Evolutionary conservation across 2,329 filamentous ascomycete species (phyloP).

Genomic region (Allantophomopsis cytisporea): DNA sequence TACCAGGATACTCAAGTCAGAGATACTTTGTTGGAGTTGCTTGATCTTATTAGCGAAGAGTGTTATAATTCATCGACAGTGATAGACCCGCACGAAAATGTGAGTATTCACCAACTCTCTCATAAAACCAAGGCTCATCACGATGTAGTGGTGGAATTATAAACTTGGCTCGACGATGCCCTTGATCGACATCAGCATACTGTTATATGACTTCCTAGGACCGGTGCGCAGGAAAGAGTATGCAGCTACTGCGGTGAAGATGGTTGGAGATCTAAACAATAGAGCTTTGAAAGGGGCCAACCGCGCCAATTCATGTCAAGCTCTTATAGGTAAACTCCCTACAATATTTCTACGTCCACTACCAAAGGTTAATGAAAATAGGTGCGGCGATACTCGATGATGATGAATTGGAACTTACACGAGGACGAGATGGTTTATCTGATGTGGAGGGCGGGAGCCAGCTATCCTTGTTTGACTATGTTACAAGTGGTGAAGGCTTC

Average conservation of each 20-base stretch:
- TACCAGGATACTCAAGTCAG: too few relatives aligned
- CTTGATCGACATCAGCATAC: conserved; percentile 6
- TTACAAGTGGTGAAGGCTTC: conserved; percentile 6
- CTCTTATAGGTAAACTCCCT: neutral
- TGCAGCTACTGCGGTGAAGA: conserved; percentile 1
- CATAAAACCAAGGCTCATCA: conserved; percentile 2
- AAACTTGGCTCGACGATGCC: conserved; percentile 7
- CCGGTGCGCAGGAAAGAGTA: conserved; percentile 4
- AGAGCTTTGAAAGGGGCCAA: too few relatives aligned
- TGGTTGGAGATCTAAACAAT: too few relatives aligned
- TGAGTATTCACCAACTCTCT: too few relatives aligned
- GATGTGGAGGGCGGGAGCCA: conserved; percentile 5
- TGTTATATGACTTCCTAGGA: conserved; percentile 7
- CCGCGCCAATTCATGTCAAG: neutral
- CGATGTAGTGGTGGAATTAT: conserved; percentile 8
- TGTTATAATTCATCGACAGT: too few relatives aligned
- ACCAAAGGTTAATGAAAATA: neutral
- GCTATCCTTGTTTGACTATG: conserved; percentile 5
- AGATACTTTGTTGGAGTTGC: too few relatives aligned
- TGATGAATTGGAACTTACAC: neutral
- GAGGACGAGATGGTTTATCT: neutral
- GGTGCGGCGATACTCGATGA: neutral
- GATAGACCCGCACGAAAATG: too few relatives aligned
- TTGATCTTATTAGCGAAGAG: too few relatives aligned
- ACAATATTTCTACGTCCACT: neutral